A percentile compares a stretch with the other conserved stretches of the same genome.
These are phyloP conservation scores for Neurospora sp. DNA, from an alignment of 495 filamentous ascomycete genomes.

Conservation along the genomic window DNA sequence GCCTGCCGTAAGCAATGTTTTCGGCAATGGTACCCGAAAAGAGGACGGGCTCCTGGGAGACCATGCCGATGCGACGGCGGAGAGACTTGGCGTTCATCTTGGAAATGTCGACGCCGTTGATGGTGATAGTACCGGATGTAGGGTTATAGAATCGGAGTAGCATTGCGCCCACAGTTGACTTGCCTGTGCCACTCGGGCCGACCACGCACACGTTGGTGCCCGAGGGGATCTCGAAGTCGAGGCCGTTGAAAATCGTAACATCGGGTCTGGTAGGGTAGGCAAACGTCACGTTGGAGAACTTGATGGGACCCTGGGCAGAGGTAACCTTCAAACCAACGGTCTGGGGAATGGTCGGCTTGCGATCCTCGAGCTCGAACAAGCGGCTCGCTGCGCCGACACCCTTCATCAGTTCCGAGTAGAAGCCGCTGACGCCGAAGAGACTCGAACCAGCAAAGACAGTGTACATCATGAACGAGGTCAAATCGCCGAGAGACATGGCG, in stretches of 20 bases:
- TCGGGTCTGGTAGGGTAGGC: constrained; percentile 86
- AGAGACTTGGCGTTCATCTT: constrained; percentile 89
- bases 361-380: constrained; percentile 92
- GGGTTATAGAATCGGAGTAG: constrained; percentile 87
- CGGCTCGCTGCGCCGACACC: constrained; percentile 92
- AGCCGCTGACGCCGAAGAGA: constrained; percentile 86
- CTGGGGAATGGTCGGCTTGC: constrained; percentile 72
- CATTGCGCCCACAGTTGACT: constrained; percentile 84
- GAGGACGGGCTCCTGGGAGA: constrained; percentile 89
- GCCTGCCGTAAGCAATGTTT: constrained; percentile 91
- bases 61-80: constrained; percentile 88
- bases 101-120: constrained; percentile 75
- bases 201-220: constrained; percentile 89
- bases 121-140: constrained; percentile 63
- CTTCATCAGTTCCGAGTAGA: constrained; percentile 98
- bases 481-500: constrained; percentile 77
- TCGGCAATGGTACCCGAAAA: constrained; percentile 95
- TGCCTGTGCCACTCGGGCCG: too few species aligned
- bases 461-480: constrained; percentile 98
- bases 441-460: constrained; percentile 84
- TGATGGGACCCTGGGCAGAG: constrained; percentile 78
- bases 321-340: constrained; percentile 67
- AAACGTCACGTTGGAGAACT: constrained; percentile 75
- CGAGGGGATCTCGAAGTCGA: constrained; percentile 84
- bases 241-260: constrained; percentile 78